Evolutionary conservation across 2,329 filamentous ascomycete genomes (phyloP).

Genomic region (Cordyceps cateniannulata): DNA sequence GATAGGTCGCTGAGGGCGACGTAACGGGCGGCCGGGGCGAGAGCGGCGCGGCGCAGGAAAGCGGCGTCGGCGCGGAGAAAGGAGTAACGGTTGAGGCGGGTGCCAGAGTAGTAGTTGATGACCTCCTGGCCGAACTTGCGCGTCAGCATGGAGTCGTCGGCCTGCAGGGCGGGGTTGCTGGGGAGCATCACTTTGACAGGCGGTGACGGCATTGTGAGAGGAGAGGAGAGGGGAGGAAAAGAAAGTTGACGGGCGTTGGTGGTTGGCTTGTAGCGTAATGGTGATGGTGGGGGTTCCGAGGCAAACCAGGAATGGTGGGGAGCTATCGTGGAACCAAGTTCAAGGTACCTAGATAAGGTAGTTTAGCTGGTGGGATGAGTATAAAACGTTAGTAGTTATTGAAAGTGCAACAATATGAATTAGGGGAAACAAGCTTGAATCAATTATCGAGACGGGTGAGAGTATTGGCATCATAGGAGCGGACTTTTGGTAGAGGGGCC

Average conservation of each 20-base stretch:
- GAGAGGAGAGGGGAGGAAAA: neutral
- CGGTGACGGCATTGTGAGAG: constrained; percentile 6
- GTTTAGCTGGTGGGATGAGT: neutral
- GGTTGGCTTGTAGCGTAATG: neutral
- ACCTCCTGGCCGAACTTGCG: constrained; percentile 73
- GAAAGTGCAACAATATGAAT: neutral
- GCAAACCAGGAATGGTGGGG: neutral
- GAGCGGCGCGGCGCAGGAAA: constrained; percentile 65
- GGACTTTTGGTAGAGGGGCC: neutral
- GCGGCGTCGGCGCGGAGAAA: constrained; percentile 65
- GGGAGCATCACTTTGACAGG: constrained; percentile 34
- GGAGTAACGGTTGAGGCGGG: constrained; percentile 70
- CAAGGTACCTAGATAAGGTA: too few species aligned
- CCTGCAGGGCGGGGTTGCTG: constrained; percentile 36
- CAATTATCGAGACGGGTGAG: neutral
- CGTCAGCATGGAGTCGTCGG: constrained; percentile 61
- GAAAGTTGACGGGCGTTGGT: neutral
- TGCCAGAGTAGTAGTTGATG: constrained; percentile 78
- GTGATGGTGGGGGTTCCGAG: neutral
- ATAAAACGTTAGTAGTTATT: neutral
- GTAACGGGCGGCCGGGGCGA: constrained; percentile 61
- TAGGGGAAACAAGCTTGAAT: neutral
- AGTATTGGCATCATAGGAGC: constrained; percentile 1
- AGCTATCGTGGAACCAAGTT: neutral
- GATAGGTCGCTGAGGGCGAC: constrained; percentile 72